Base-by-base conservation (phyloP, 495 filamentous ascomycete species). In the Tuber aestivum region DNA sequence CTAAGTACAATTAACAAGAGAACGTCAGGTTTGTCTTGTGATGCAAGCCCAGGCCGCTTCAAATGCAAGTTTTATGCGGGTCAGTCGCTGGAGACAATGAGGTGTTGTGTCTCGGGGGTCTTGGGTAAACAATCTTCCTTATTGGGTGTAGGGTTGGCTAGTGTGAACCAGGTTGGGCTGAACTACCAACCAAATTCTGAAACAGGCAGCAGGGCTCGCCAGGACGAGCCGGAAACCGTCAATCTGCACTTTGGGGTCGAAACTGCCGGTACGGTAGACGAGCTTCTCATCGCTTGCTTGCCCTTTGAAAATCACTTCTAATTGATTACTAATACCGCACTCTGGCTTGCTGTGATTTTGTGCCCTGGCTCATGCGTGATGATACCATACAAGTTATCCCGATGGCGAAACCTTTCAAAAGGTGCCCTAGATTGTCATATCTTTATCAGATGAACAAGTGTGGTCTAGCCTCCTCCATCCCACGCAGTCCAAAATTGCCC, bases 91-190 rank as follows among this genome's bases (percentile, higher is more conserved):
- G 78, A 78, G 75, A 71, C 76, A 79, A 65, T 65, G 56, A 1
- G 56, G 77, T 79, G 78, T 79, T 79, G 73, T 79, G 78, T 61
- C 56, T 71, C 27, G 42, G 35, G 61, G 44, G 65, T 70, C 78
- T 79, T 79, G 78, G 78, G 78, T 77, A 79, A 79, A 79, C 78
- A 79, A 72, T 72, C 44, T 79, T 72, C 78, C 78, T 35, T 45
- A 79, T 79, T 41, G 0, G 65, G 56, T 35, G 27, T 65, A 65
- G 56, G 5, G 56, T 65, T 65, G 56, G 56, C 56, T 18, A 65
- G 56, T 8, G 56, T 65, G 56, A 65, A 35, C 56, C 56, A 7
- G 27, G 16, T 65, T 18, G 56, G 35, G 56, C 56, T 65, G 56
- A 65, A 18, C 56, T 65, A 5, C 56, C 56, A 65, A 65, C 56